A percentile compares a stretch with the other conserved stretches of the same genome.
Conservation (phyloP, 148 eudicot species). For the Vaccinium darrowii region DNA sequence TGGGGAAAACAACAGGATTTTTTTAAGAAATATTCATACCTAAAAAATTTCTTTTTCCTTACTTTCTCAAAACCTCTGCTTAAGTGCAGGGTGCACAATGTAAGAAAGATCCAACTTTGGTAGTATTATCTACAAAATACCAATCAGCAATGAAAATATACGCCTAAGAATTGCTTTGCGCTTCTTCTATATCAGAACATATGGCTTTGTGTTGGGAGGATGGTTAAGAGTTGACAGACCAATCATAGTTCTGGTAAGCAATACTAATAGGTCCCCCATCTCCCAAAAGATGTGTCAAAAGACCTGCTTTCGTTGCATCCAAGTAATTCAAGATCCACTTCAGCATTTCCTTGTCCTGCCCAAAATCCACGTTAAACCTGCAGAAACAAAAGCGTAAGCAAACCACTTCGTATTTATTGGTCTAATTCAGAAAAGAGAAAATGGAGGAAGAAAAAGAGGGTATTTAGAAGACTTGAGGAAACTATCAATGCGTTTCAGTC, state of each 20-base stretch:
- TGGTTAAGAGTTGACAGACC: conserved; percentile 62
- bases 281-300: conserved; percentile 72
- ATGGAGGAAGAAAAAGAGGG: neutral
- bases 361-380: conserved; percentile 87
- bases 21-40: neutral
- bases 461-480: neutral
- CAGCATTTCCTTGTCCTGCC: conserved; percentile 61
- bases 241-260: conserved; percentile 65
- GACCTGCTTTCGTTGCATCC: conserved; percentile 78
- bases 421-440: neutral
- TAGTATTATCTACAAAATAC: conserved; percentile 8
- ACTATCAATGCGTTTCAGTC: neutral
- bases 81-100: conserved; percentile 7
- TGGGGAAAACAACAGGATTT: neutral
- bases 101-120: neutral
- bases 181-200: neutral
- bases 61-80: conserved; percentile 12
- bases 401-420: neutral
- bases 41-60: neutral
- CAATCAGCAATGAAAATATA: neutral
- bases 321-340: conserved; percentile 67
- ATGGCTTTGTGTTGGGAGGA: neutral
- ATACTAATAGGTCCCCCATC: conserved; percentile 64
- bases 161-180: neutral
- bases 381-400: conserved; percentile 5